A percentile compares a stretch with the other conserved stretches of the same genome.
These are phyloP conservation scores for Hortaea werneckii DNA, from an alignment of 2,329 filamentous ascomycete species.

Conservation along the genomic window DNA sequence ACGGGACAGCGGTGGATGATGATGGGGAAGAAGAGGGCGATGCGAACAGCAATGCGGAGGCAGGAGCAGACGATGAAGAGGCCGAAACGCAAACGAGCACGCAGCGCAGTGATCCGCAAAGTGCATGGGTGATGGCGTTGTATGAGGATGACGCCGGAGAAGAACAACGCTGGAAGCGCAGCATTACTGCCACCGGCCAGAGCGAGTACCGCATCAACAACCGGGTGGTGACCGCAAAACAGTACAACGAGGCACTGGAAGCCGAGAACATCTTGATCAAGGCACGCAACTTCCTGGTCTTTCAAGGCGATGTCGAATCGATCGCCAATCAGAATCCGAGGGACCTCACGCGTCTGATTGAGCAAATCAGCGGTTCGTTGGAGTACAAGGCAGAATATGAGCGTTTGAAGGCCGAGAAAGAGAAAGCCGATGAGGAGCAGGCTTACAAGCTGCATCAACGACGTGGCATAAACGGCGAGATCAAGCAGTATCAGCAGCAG, in stretches of 20 bases:
- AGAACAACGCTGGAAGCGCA: slow-evolving; percentile 90
- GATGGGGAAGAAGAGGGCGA: slow-evolving; percentile 33
- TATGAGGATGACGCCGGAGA: slow-evolving; percentile 96
- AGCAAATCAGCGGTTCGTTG: slow-evolving; percentile 93
- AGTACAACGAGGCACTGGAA: slow-evolving; percentile 90
- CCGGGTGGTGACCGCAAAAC: slow-evolving; percentile 71
- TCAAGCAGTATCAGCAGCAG: slow-evolving; percentile 95
- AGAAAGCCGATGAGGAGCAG: slow-evolving; percentile 80
- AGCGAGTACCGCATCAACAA: slow-evolving; percentile 98
- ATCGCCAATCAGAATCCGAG: slow-evolving; percentile 92
- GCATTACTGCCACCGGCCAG: slow-evolving; percentile 75
- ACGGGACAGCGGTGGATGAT: slow-evolving; percentile 58
- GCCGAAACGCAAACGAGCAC: slow-evolving; percentile 49
- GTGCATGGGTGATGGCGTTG: slow-evolving; percentile 97
- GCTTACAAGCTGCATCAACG: slow-evolving; percentile 80
- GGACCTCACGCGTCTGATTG: slow-evolving; percentile 84
- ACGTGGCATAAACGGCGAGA: slow-evolving; percentile 91
- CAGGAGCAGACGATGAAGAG: slow-evolving; percentile 35
- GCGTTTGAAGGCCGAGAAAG: slow-evolving; percentile 71
- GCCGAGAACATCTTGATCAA: slow-evolving; percentile 95
- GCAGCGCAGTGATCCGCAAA: slow-evolving; percentile 72
- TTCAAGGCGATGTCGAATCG: slow-evolving; percentile 94
- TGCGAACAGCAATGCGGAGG: slow-evolving; percentile 42
- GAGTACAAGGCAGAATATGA: slow-evolving; percentile 95
- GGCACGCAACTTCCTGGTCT: slow-evolving; percentile 93